Conservation (phyloP, 805 yeast species). For the Saccharomycopsis babjevae region DNA sequence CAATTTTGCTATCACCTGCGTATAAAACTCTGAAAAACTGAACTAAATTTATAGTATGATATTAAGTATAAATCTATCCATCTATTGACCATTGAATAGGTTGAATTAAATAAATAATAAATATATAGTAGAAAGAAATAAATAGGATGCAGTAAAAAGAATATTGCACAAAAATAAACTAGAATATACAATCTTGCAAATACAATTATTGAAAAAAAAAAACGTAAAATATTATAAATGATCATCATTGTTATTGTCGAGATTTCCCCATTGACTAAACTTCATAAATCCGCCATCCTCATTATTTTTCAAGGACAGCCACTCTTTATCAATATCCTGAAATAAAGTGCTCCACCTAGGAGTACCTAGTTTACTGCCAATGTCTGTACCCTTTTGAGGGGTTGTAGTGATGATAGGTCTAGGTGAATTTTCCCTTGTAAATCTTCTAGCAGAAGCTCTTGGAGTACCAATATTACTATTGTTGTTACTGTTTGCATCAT, state of each 20-base stretch:
- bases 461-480: not conserved
- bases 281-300: slow-evolving; percentile 15
- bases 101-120: not conserved
- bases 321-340: slow-evolving; percentile 17
- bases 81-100: too few species aligned
- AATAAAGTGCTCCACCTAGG: slow-evolving; percentile 17
- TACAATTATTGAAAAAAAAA: not conserved
- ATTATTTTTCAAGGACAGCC: slow-evolving; percentile 14
- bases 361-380: not conserved
- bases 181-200: not conserved
- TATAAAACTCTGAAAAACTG: too few species aligned
- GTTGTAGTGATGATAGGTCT: not conserved
- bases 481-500: not conserved
- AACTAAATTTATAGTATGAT: too few species aligned
- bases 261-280: slow-evolving; percentile 15
- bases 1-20: too few species aligned
- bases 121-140: not conserved
- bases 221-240: not conserved
- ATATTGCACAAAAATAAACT: not conserved
- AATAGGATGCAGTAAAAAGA: not conserved
- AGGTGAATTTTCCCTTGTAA: not conserved
- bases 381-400: not conserved
- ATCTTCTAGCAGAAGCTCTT: not conserved
- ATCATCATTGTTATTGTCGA: not conserved
- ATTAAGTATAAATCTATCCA: too few species aligned